Conservation (phyloP, 225 moss, liverwort and hornwort genomes). For the Bryoerythrophyllum caledonicum region DNA sequence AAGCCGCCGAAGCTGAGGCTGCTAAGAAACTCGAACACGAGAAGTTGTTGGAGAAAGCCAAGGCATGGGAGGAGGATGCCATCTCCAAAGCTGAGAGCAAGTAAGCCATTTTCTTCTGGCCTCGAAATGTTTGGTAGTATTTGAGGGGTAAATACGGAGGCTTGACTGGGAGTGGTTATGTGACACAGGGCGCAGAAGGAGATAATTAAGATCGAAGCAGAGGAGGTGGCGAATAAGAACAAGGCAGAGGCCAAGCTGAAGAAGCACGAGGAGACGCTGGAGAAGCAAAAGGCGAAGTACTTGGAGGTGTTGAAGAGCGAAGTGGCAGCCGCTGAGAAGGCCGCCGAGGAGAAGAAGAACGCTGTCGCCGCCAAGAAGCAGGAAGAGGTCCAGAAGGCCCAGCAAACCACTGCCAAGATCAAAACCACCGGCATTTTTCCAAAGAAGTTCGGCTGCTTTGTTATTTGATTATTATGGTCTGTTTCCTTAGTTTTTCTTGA, state of each 20-base stretch:
- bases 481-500: background rate
- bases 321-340: conserved; percentile 31
- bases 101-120: background rate
- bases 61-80: conserved; percentile 39
- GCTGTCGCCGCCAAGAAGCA: conserved; percentile 18
- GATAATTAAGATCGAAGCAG: conserved; percentile 27
- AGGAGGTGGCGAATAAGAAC: conserved; percentile 28
- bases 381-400: conserved; percentile 18
- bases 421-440: conserved; percentile 29
- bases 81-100: conserved; percentile 28
- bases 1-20: conserved; percentile 19
- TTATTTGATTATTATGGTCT: background rate
- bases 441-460: conserved; percentile 39
- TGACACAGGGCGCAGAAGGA: conserved; percentile 23
- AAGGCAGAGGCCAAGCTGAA: conserved; percentile 30
- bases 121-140: too few relatives aligned
- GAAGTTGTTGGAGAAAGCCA: conserved; percentile 27
- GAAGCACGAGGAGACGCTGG: conserved; percentile 31
- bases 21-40: conserved; percentile 34
- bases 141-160: background rate
- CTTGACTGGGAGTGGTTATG: too few relatives aligned
- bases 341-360: conserved; percentile 29
- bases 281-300: conserved; percentile 39
- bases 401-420: conserved; percentile 36
- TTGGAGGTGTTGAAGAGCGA: conserved; percentile 42